These are phyloP conservation scores for Talinum fruticosum DNA, from an alignment of 148 eudicot species.

Conservation along the genomic window DNA sequence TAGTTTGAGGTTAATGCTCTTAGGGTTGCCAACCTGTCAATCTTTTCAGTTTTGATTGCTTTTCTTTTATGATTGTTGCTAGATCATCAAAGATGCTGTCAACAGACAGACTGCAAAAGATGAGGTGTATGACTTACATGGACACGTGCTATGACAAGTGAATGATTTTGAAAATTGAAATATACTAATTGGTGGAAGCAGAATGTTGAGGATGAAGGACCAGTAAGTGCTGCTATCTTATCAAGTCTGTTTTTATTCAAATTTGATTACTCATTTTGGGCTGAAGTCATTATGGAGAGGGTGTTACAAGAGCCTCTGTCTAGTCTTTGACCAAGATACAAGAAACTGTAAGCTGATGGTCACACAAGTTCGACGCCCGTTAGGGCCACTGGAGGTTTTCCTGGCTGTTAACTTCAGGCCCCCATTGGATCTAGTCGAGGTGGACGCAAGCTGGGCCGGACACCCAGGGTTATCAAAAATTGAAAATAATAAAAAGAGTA, in stretches of 20 bases:
- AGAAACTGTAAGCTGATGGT: not conserved
- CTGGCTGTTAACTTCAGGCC: too few relatives aligned
- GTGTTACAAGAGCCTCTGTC: not conserved
- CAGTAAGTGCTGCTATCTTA: not conserved
- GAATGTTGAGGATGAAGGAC: not conserved
- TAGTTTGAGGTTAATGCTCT: not conserved
- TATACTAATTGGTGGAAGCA: not conserved
- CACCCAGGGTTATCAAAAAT: too few relatives aligned
- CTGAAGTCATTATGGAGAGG: not conserved
- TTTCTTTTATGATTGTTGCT: not conserved
- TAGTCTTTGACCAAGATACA: not conserved
- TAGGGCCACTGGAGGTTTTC: too few relatives aligned
- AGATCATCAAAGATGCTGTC: not conserved
- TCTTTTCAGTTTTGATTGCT: not conserved
- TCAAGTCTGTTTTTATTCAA: not conserved
- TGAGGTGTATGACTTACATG: not conserved
- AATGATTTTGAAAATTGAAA: not conserved
- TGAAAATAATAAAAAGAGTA: too few relatives aligned
- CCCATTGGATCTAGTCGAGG: too few relatives aligned
- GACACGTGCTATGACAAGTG: not conserved
- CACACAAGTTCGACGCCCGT: too few relatives aligned
- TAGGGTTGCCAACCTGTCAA: not conserved
- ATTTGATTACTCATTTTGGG: too few relatives aligned
- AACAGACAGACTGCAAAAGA: not conserved
- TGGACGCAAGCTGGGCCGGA: too few relatives aligned